These are phyloP conservation scores for Plasmodium reichenowi DNA, from an alignment of 169 alveolate species.

Conservation along the genomic window DNA sequence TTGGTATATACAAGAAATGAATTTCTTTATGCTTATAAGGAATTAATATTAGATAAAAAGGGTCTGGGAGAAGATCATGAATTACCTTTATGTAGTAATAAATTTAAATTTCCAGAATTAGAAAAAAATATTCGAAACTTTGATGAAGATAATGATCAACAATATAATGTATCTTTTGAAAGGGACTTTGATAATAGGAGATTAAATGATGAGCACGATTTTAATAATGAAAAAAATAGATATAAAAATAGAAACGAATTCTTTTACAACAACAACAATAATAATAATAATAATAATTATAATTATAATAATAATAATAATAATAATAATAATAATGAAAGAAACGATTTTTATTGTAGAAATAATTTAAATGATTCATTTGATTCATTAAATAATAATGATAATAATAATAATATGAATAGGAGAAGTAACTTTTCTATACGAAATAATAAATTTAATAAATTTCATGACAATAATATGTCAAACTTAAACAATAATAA, in stretches of 20 bases:
- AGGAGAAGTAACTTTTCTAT: neutral
- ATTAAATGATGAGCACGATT: slow-evolving; percentile 7
- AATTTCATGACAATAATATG: neutral
- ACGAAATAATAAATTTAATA: slow-evolving; percentile 11
- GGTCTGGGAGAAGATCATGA: slow-evolving; percentile 32
- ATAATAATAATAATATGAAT: neutral
- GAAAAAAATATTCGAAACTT: neutral
- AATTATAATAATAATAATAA: neutral
- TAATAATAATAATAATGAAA: neutral
- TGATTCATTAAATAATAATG: too few relatives aligned
- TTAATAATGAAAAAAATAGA: slow-evolving; percentile 8
- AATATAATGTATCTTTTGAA: slow-evolving; percentile 5
- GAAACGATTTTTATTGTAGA: neutral
- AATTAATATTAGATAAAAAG: slow-evolving; percentile 23
- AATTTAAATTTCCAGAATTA: slow-evolving; percentile 18
- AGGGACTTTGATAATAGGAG: slow-evolving; percentile 5
- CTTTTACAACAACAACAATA: neutral
- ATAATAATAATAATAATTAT: neutral
- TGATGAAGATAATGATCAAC: slow-evolving; percentile 13
- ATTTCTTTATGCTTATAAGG: slow-evolving; percentile 44
- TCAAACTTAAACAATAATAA: neutral
- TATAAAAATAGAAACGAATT: slow-evolving; percentile 16
- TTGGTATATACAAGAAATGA: slow-evolving; percentile 43
- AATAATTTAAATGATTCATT: neutral
- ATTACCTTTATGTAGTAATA: slow-evolving; percentile 32